Evolutionary conservation across 306 rosid genomes (phyloP), one percentile per base, ranked within the genome.

Genomic region (Prinsepia uniflora): DNA sequence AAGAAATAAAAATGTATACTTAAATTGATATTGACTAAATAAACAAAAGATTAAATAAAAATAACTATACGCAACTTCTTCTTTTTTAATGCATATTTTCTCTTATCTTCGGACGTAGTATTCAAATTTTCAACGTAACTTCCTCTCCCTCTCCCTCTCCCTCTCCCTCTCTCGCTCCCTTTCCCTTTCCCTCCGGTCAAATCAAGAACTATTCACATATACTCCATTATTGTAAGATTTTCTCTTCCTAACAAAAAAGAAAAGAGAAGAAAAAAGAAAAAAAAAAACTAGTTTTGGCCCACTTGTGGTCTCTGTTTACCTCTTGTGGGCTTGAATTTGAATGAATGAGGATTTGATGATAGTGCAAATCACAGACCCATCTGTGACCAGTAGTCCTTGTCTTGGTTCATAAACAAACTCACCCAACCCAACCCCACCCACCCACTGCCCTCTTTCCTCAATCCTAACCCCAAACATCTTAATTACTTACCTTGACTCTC

Each of bases 361-460:
- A 81, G 66, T 65, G 90, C 82, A 84, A 72, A 84, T 84, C 86
- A 84, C 81, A 82, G 83, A 82, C 78, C 86, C 65, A 30, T 76
- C 82, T 88, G 90, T 88, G 87, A 86, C 79, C 71, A 79, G 36
- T 30, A 79, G 86, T 83, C 85, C 48, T 84, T 84, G 90, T 83
- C 84, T 43, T 84, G 83, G 92, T 86, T 48, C 87, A 83, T 71
- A 81, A 83, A 82, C 78, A 61, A 81, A 81, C 84, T 88, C 97
- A 83, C 80, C 80, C 67, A 5, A n/a, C 43, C 46, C 67, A 42
- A 22, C 84, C 76, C 78, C 5, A 59, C 54, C 40, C 70, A 73
- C 79, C 85, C 73, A 79, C 78, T 63, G 67, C 43, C 43, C 76
- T 78, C 36, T 30, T 30, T 30, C 36, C 36, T 30, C 36, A 79